phyloP scores from a whole-genome alignment of 164 flowering plant genomes.

The Liriodendron chinense region DNA sequence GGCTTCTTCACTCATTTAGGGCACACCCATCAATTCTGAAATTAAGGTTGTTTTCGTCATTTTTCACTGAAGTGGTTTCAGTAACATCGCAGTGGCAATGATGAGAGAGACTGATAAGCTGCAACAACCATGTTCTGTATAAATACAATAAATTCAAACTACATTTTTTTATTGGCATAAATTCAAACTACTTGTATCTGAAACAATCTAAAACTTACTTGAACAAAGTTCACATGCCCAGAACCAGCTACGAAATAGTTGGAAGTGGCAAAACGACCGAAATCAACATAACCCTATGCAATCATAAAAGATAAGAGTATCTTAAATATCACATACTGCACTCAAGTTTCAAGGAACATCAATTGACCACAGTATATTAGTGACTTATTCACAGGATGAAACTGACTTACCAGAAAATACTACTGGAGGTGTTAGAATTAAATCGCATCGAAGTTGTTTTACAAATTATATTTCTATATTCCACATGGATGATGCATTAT shows the following conservation, averaged over 20 bases:
- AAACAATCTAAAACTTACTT: conserved; percentile 42
- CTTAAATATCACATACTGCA: not conserved
- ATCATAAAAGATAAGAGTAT: not conserved
- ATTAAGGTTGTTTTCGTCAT: not conserved
- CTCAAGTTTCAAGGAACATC: not conserved
- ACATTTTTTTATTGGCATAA: not conserved
- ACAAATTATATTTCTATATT: too few species aligned
- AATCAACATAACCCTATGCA: conserved; percentile 80
- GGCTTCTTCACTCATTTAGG: not conserved
- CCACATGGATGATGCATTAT: not conserved
- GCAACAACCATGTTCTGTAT: not conserved
- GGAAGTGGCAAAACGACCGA: conserved; percentile 65
- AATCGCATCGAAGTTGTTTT: not conserved
- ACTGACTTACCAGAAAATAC: not conserved
- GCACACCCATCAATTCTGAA: not conserved
- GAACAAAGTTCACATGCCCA: conserved; percentile 63
- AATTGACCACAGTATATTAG: not conserved
- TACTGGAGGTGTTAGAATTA: not conserved
- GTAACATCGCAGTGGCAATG: too few species aligned
- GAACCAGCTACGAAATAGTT: conserved; percentile 67
- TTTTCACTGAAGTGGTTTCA: not conserved
- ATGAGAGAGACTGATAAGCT: too few species aligned
- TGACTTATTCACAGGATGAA: not conserved
- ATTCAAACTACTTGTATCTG: not conserved
- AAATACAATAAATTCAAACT: not conserved